phyloP scores from a whole-genome alignment of 1,284 basidiomycete genomes.

The Agroathelia rolfsii region DNA sequence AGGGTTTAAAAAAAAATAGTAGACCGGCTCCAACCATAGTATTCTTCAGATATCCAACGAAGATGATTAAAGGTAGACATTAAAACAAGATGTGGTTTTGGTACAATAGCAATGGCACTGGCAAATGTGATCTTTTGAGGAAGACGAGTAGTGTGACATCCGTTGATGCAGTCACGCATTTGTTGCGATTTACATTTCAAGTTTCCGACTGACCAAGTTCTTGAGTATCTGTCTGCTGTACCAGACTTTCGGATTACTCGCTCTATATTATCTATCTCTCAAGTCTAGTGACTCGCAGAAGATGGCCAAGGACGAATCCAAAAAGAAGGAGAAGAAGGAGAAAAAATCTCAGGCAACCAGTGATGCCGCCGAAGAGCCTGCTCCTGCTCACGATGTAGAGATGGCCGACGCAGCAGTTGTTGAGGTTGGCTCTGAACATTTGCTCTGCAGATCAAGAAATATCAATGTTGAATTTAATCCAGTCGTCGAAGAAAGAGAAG shows the following conservation, averaged over 20 bases:
- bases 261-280: not conserved
- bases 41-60: constrained; percentile 43
- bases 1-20: constrained; percentile 2
- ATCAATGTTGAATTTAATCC: constrained; percentile 4
- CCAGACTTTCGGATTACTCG: too few species aligned
- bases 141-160: too few species aligned
- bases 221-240: too few species aligned
- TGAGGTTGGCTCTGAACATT: constrained; percentile 25
- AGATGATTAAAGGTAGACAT: too few species aligned
- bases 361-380: constrained; percentile 21
- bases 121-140: too few species aligned
- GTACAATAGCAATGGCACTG: too few species aligned
- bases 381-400: constrained; percentile 35
- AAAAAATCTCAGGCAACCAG: constrained; percentile 30
- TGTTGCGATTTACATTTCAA: too few species aligned
- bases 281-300: constrained; percentile 4
- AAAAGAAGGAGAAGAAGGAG: constrained; percentile 56
- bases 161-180: too few species aligned
- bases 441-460: constrained; percentile 5
- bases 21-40: constrained; percentile 31
- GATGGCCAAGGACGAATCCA: constrained; percentile 65
- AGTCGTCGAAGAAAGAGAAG: constrained; percentile 35
- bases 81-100: too few species aligned
- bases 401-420: constrained; percentile 37
- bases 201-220: too few species aligned